Conservation (phyloP, 768 basidiomycete genomes). For the Pleurotus cornucopiae region DNA sequence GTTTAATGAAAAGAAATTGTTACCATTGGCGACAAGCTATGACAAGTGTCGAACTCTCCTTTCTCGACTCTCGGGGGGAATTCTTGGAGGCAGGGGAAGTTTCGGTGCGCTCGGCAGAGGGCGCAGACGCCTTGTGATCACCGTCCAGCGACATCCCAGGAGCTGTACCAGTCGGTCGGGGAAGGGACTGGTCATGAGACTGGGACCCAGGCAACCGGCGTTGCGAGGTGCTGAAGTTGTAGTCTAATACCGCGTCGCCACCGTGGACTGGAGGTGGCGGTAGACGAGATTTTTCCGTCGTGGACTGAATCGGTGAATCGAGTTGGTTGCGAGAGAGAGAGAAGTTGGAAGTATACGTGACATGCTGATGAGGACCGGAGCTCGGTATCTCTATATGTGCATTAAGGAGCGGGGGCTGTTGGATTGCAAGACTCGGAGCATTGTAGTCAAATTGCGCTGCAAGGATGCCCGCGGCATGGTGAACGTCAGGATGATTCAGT, state of each 20-base stretch:
- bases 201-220: slow-evolving; percentile 41
- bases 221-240: slow-evolving; percentile 35
- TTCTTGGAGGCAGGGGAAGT: slow-evolving; percentile 24
- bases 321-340: slow-evolving; percentile 44
- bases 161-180: slow-evolving; percentile 27
- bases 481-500: slow-evolving; percentile 40
- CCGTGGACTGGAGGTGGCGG: slow-evolving; percentile 28
- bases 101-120: slow-evolving; percentile 30
- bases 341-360: slow-evolving; percentile 39
- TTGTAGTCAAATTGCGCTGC: slow-evolving; percentile 48
- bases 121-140: slow-evolving; percentile 25
- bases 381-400: slow-evolving; percentile 40
- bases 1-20: slow-evolving; percentile 34
- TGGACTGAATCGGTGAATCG: slow-evolving; percentile 36
- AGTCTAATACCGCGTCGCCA: slow-evolving; percentile 28
- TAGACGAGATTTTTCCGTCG: slow-evolving; percentile 35
- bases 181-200: slow-evolving; percentile 42
- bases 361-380: slow-evolving; percentile 29
- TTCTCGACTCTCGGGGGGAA: slow-evolving; percentile 38
- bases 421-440: slow-evolving; percentile 31
- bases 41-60: slow-evolving; percentile 63
- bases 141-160: slow-evolving; percentile 25
- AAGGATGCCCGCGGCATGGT: slow-evolving; percentile 43
- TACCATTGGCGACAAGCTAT: slow-evolving; percentile 86
- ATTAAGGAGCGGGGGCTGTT: slow-evolving; percentile 45